Evolutionary conservation across 305 asterid species (phyloP), one percentile per base, ranked within the genome.

Genomic region (Fraxinus nigra): DNA sequence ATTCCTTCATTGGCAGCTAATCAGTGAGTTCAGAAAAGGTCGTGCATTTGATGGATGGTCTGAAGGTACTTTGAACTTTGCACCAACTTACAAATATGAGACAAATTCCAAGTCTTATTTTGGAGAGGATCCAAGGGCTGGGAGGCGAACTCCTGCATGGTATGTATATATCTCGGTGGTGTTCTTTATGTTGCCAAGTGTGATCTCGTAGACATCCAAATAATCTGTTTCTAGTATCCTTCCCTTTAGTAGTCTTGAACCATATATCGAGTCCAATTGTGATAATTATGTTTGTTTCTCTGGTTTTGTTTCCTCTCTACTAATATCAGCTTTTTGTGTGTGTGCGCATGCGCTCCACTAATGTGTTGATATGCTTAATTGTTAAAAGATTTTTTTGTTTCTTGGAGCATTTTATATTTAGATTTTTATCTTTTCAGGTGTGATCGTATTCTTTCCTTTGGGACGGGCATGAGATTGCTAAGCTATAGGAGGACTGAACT

Each of bases 41-140:
- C 93, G 93, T 76, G 92, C 89, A 78, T 97, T 97, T 84, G 97
- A 92, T 86, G 98, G 99, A 85, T 95, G 99, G 99, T 93, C 94
- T 0, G 99, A 97, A 88, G 99, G 98, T 77, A 79, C 82, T 72
- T 81, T 95, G 86, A 87, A 78, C 86, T 97, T 97, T 86, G 92
- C 98, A 72, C 99, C 99, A 5, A 97, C 99, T 30, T 97, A 97
- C 83, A 97, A 93, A 81, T 97, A 97, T 77, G 97, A 92, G 82
- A 40, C 82, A 20, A 89, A 93, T 84, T 92, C 98, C 0, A 94
- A 90, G 6, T 86, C 91, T 61, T 97, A 97, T 84, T 11, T 61
- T 1, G 93, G 95, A 33, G 93, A 86, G 82, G 97, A 92, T 82
- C 95, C 93, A 69, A 97, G 88, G 84, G 82, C 87, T 5, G 96